Base-by-base conservation (phyloP, 2,329 filamentous ascomycete species). In the Cordyceps pruinosa region DNA sequence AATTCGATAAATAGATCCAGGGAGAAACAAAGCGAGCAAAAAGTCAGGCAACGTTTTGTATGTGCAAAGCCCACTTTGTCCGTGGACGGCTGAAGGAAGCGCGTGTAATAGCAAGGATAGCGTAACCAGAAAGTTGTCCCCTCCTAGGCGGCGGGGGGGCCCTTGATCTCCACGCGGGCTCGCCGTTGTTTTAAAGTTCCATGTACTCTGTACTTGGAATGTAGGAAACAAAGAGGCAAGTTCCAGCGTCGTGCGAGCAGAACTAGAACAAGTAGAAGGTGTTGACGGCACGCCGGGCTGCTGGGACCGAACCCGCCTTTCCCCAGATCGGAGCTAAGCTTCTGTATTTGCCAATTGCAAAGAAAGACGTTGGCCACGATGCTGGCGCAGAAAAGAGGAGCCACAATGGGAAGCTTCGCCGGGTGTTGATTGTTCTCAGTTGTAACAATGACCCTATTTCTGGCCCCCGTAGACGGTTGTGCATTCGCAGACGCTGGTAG, bases 261-360 rank as follows among this genome's bases (percentile, higher is more conserved):
- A 13, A n/a, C 45, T n/a, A 4, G 21, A 30, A 34, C 8, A 32
- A 37, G 19, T 19, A 19, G n/a, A 3, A 21, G 10, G 30, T 2
- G 49, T 32, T 32, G 26, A 52, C 25, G 37, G 35, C 21, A 44
- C 19, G 50, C 48, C 25, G 46, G 28, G 23, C 34, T 39, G 35
- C 23, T 50, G 47, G 32, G 37, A 30, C 26, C 49, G 49, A 51
- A 51, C 23, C 48, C 49, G 26, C 37, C 23, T 46, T 54, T 54
- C 51, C 51, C 51, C 51, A 46, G 51, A 54, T 54, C 42, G 51
- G 51, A 46, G 41, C 51, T 54, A 54, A 28, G n/a, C n/a, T n/a
- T n/a, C n/a, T n/a, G n/a, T n/a, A n/a, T n/a, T n/a, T n/a, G n/a
- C n/a, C n/a, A n/a, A n/a, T n/a, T n/a, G n/a, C n/a, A n/a, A n/a